Evolutionary conservation across 192 early-diverging fungal genomes (phyloP), one percentile per base, ranked within the genome.

Genomic region (Backusella luteola): DNA sequence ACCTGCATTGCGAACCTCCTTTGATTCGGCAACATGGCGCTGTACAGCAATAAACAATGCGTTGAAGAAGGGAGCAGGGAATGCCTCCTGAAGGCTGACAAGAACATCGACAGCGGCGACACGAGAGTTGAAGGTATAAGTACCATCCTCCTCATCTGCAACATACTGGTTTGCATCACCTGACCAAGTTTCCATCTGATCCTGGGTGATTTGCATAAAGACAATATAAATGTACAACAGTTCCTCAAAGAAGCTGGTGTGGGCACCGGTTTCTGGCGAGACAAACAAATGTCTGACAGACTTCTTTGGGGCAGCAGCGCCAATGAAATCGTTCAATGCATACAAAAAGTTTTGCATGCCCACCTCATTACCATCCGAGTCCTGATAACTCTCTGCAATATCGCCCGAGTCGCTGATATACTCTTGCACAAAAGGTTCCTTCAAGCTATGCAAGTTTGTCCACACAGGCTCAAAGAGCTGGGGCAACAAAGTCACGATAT

Each of bases 71-170:
- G 84, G 80, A 29, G 79, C 59, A 72, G 87, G 85, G 38, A 53
- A 79, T 34, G 49, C 23, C 2, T 79, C 78, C 42, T 70, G 53
- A 3, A 70, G 46, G 4, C 32, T 26, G 29, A 83, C 69, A n/a
- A 96, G 79, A 19, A 94, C 83, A 80, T 96, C 94, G 53, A 92
- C 88, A 9, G 93, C 91, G 35, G 94, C 91, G 19, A 96, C 90
- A 63, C 96, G 89, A 63, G 96, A 93, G 73, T 91, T 98, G 79
- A 93, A 97, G n/a, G 84, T 91, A 46, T 91, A 90, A 1, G 91
- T 91, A 69, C 96, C 95, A 66, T 97, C 96, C 66, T 97, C 95
- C 67, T 96, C 94, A 71, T 98, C 96, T 23, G 93, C 93, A 36
- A 98, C 91, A 77, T 91, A 97, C 79, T 96, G 89, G 73, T 96